phyloP scores from a whole-genome alignment of 2,329 filamentous ascomycete species.

The Pezicula neosporulosa region DNA sequence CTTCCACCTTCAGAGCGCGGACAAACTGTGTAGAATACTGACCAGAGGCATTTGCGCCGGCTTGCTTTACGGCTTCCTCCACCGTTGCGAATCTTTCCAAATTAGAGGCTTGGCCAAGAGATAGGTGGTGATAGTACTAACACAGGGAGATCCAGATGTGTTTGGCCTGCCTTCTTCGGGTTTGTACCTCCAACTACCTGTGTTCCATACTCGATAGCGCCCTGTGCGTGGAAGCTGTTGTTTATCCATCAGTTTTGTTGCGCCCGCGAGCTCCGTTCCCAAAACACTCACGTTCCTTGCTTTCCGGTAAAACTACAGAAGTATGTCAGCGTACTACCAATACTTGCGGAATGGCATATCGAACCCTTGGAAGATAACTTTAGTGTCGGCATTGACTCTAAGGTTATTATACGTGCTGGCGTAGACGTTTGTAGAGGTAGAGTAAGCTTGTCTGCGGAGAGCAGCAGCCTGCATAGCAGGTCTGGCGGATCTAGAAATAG shows the following conservation, averaged over 20 bases:
- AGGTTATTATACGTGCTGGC: slow-evolving; percentile 77
- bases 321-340: too few relatives aligned
- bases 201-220: slow-evolving; percentile 98
- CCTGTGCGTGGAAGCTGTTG: slow-evolving; percentile 87
- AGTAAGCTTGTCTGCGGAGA: slow-evolving; percentile 73
- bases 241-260: slow-evolving; percentile 25
- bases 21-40: too few relatives aligned
- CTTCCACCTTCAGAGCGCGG: too few relatives aligned
- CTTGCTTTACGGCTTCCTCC: slow-evolving; percentile 82
- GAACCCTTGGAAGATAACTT: slow-evolving; percentile 91
- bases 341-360: too few relatives aligned
- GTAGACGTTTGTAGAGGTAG: slow-evolving; percentile 67
- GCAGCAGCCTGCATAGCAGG: slow-evolving; percentile 64
- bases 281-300: slow-evolving; percentile 77
- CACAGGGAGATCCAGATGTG: slow-evolving; percentile 88
- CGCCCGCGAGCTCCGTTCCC: slow-evolving; percentile 11
- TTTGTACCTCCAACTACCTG: slow-evolving; percentile 98
- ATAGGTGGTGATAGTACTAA: slow-evolving; percentile 32
- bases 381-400: slow-evolving; percentile 88
- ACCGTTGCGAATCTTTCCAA: slow-evolving; percentile 64
- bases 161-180: slow-evolving; percentile 93
- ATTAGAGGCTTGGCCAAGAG: too few relatives aligned
- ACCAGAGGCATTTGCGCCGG: slow-evolving; percentile 81
- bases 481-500: slow-evolving; percentile 70
- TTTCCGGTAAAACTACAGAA: slow-evolving; percentile 67